A percentile compares a stretch with the other conserved stretches of the same genome.
These are phyloP conservation scores for Wickerhamiella allomyrinae DNA, from an alignment of 805 yeast species.

Conservation along the genomic window DNA sequence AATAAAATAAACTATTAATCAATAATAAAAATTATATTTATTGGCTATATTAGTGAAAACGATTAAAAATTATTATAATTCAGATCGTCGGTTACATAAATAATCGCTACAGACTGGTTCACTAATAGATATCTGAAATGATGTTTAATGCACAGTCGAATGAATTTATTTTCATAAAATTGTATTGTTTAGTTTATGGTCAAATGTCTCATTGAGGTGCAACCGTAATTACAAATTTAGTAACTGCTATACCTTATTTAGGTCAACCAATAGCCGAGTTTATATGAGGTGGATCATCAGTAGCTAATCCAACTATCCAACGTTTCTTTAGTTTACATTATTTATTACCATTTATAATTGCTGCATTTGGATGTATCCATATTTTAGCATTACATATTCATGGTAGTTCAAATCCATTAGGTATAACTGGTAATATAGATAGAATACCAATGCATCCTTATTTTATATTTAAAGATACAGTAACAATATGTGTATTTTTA, in stretches of 20 bases:
- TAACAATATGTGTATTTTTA: conserved; percentile 1
- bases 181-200: conserved; percentile 3
- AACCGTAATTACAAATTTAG: conserved; percentile 1
- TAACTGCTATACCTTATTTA: not conserved
- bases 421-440: conserved; percentile 3
- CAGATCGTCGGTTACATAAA: too few species aligned
- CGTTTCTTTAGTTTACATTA: conserved; percentile 3
- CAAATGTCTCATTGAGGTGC: conserved; percentile 2
- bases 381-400: conserved; percentile 7
- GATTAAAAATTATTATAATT: too few species aligned
- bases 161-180: too few species aligned
- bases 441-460: conserved; percentile 2
- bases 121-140: too few species aligned
- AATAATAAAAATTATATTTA: too few species aligned
- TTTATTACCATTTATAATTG: conserved; percentile 7
- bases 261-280: conserved; percentile 7
- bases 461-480: conserved; percentile 1
- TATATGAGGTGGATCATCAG: conserved; percentile 12
- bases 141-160: too few species aligned
- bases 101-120: too few species aligned
- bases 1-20: too few species aligned
- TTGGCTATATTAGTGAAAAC: too few species aligned
- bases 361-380: conserved; percentile 5
- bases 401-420: conserved; percentile 4
- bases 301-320: conserved; percentile 8